phyloP scores from a whole-genome alignment of 345 rosid genomes.

The sweet orange (Citrus sinensis) region DNA sequence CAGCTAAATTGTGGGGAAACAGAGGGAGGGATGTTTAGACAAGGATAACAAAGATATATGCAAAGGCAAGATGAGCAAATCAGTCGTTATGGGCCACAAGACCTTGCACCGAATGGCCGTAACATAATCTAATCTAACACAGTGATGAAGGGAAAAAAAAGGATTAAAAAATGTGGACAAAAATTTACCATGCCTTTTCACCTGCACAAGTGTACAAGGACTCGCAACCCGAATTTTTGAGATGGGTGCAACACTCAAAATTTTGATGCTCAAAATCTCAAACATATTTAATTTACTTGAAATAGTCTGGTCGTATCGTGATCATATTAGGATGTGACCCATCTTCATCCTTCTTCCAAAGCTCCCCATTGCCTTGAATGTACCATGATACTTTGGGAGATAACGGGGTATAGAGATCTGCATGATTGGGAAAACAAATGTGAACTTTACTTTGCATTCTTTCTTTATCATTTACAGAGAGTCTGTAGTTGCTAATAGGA shows the following conservation, averaged over 20 bases:
- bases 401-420: conserved; percentile 64
- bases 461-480: neutral
- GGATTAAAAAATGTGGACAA: neutral
- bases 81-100: neutral
- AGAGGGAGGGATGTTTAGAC: too few species aligned
- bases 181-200: conserved; percentile 5
- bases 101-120: neutral
- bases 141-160: neutral
- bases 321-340: conserved; percentile 41
- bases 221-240: neutral
- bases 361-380: conserved; percentile 61
- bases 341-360: conserved; percentile 59
- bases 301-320: conserved; percentile 53
- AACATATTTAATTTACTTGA: conserved; percentile 32
- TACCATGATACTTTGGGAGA: conserved; percentile 72
- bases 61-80: neutral
- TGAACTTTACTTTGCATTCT: neutral
- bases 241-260: conserved; percentile 2
- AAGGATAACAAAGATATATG: neutral
- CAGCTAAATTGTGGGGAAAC: neutral
- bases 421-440: conserved; percentile 9
- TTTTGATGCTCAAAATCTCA: neutral
- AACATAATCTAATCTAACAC: conserved; percentile 6
- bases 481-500: neutral
- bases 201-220: conserved; percentile 5